Conservation (phyloP, 192 early-diverging fungal species). For the Umbelopsis ramanniana region DNA sequence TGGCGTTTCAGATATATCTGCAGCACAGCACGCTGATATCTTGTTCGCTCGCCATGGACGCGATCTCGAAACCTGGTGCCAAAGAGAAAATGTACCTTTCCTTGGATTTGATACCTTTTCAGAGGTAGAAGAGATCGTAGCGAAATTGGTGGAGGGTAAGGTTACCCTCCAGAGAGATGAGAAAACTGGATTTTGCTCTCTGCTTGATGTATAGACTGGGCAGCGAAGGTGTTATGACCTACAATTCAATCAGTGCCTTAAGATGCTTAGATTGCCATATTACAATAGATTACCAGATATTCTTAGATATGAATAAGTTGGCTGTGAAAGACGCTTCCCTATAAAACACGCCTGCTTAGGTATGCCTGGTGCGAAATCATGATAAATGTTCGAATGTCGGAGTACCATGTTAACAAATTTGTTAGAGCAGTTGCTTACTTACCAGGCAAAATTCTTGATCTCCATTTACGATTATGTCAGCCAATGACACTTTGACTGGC, state of each 20-base stretch:
- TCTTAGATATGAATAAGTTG: too few species aligned
- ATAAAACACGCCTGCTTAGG: too few species aligned
- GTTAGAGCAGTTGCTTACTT: too few species aligned
- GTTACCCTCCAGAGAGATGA: slow-evolving; percentile 28
- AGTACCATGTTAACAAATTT: too few species aligned
- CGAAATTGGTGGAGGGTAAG: slow-evolving; percentile 25
- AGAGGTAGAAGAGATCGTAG: slow-evolving; percentile 40
- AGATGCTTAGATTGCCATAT: not conserved
- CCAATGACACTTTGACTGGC: not conserved
- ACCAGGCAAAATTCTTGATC: not conserved
- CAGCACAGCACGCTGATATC: slow-evolving; percentile 74
- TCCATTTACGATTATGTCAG: not conserved
- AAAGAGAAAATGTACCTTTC: slow-evolving; percentile 58
- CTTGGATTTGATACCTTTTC: slow-evolving; percentile 62
- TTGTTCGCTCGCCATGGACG: slow-evolving; percentile 75
- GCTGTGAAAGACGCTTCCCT: too few species aligned
- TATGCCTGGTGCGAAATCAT: not conserved
- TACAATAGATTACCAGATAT: not conserved
- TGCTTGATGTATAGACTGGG: slow-evolving; percentile 20
- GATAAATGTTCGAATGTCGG: too few species aligned
- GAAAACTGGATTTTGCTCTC: slow-evolving; percentile 33
- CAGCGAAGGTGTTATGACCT: too few species aligned
- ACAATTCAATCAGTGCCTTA: too few species aligned
- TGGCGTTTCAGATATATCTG: slow-evolving; percentile 77
- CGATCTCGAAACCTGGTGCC: slow-evolving; percentile 72